Conservation (phyloP, 768 basidiomycete genomes). For the Hygrophoropsis aurantiaca region DNA sequence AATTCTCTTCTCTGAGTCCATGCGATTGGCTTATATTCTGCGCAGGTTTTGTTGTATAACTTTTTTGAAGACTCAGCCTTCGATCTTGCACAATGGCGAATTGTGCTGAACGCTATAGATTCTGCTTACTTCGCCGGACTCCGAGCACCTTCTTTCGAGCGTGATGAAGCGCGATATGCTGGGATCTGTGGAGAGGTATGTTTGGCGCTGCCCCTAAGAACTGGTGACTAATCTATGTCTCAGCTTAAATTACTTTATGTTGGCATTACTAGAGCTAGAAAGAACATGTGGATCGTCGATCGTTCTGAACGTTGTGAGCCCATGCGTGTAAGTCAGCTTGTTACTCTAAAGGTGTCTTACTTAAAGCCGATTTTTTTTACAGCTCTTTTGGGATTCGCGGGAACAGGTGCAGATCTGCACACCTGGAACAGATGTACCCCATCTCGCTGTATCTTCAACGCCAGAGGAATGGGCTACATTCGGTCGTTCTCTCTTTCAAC, state of each 20-base stretch:
- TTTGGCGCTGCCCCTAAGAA: background rate
- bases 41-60: slow-evolving; percentile 71
- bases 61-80: slow-evolving; percentile 68
- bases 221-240: background rate
- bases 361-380: too few species aligned
- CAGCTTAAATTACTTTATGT: slow-evolving; percentile 72
- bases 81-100: slow-evolving; percentile 55
- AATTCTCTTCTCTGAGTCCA: too few species aligned
- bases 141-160: slow-evolving; percentile 43
- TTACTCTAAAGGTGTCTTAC: background rate
- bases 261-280: slow-evolving; percentile 67
- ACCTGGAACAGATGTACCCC: slow-evolving; percentile 49
- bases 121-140: slow-evolving; percentile 11
- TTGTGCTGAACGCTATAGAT: slow-evolving; percentile 44
- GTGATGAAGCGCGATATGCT: slow-evolving; percentile 47
- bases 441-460: slow-evolving; percentile 54
- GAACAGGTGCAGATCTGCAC: slow-evolving; percentile 48
- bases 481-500: slow-evolving; percentile 39
- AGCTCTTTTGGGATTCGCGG: slow-evolving; percentile 54
- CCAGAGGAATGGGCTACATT: slow-evolving; percentile 44
- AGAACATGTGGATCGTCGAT: slow-evolving; percentile 71
- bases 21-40: background rate
- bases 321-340: slow-evolving; percentile 48
- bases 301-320: slow-evolving; percentile 54
- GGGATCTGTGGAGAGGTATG: slow-evolving; percentile 59